These are phyloP conservation scores for Phenoliferia sp. DNA, from an alignment of 1,284 basidiomycete species.

Conservation along the genomic window DNA sequence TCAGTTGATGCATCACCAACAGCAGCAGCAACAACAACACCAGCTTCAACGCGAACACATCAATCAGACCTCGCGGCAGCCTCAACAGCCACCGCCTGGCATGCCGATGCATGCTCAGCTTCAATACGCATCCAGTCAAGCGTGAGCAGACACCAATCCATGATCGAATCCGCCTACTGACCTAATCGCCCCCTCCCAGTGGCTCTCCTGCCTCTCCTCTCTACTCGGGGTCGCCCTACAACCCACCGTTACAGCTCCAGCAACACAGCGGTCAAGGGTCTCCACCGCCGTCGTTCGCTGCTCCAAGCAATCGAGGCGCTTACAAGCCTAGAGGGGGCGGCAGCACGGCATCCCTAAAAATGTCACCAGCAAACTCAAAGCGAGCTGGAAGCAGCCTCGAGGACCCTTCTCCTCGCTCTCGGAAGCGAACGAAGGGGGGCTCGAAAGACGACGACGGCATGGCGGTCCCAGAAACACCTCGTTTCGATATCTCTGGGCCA, in stretches of 20 bases:
- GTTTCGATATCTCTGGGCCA: slow-evolving; percentile 6
- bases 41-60: slow-evolving; percentile 3
- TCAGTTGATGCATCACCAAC: slow-evolving; percentile 18
- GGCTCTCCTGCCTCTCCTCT: slow-evolving; percentile 26
- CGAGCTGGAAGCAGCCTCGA: slow-evolving; percentile 16
- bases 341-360: slow-evolving; percentile 5
- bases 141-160: background rate
- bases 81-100: background rate
- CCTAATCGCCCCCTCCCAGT: background rate
- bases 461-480: background rate
- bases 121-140: slow-evolving; percentile 10
- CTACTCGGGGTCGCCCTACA: slow-evolving; percentile 26
- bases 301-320: slow-evolving; percentile 4
- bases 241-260: slow-evolving; percentile 6
- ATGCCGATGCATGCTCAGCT: slow-evolving; percentile 2
- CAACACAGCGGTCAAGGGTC: background rate
- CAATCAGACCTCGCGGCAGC: background rate
- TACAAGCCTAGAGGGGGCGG: slow-evolving; percentile 5
- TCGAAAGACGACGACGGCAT: slow-evolving; percentile 19
- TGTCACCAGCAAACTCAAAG: slow-evolving; percentile 13
- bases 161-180: background rate
- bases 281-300: slow-evolving; percentile 2
- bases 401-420: slow-evolving; percentile 22
- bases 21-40: slow-evolving; percentile 17
- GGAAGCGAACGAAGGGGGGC: slow-evolving; percentile 22